A percentile compares a stretch with the other conserved stretches of the same genome.
These are phyloP conservation scores for Saccharomyces hybrid DNA, from an alignment of 1,139 yeast species.

Conservation along the genomic window DNA sequence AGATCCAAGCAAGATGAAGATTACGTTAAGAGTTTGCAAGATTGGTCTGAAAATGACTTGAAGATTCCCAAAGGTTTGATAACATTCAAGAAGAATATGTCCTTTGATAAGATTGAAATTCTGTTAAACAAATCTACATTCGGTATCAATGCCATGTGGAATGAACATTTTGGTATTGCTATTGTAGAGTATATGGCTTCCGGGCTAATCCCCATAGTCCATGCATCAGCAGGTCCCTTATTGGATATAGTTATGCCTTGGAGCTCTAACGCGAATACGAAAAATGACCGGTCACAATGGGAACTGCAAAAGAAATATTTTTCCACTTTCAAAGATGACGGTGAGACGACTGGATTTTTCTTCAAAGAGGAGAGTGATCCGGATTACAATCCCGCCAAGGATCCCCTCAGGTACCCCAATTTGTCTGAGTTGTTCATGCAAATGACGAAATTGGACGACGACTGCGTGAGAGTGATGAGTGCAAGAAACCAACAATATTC, in stretches of 20 bases:
- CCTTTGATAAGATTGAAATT: conserved; percentile 53
- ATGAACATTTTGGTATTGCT: conserved; percentile 97
- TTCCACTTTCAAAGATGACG: conserved; percentile 14
- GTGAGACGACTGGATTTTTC: conserved; percentile 59
- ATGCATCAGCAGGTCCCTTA: conserved; percentile 91
- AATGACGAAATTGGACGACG: conserved; percentile 36
- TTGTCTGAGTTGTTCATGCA: conserved; percentile 40
- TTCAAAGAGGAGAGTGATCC: conserved; percentile 68
- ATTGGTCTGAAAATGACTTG: conserved; percentile 38
- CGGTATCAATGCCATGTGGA: conserved; percentile 98
- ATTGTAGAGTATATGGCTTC: conserved; percentile 88
- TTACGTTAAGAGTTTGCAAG: conserved; percentile 45
- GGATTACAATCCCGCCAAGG: conserved; percentile 30
- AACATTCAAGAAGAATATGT: conserved; percentile 67
- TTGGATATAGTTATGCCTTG: conserved; percentile 71
- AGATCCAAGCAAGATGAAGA: conserved; percentile 60
- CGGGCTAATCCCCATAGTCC: conserved; percentile 82
- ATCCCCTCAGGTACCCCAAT: conserved; percentile 34
- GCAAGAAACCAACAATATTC: conserved; percentile 46
- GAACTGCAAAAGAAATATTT: conserved; percentile 20
- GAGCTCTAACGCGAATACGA: conserved; percentile 30
- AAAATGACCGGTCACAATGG: background rate
- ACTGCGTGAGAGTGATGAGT: conserved; percentile 40
- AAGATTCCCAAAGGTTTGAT: conserved; percentile 43
- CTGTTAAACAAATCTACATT: conserved; percentile 53